Percentiles rank a stretch among this genome's conserved stretches.
Conservation (phyloP, 1,139 yeast genomes). For the Saccharomyces hybrid region DNA sequence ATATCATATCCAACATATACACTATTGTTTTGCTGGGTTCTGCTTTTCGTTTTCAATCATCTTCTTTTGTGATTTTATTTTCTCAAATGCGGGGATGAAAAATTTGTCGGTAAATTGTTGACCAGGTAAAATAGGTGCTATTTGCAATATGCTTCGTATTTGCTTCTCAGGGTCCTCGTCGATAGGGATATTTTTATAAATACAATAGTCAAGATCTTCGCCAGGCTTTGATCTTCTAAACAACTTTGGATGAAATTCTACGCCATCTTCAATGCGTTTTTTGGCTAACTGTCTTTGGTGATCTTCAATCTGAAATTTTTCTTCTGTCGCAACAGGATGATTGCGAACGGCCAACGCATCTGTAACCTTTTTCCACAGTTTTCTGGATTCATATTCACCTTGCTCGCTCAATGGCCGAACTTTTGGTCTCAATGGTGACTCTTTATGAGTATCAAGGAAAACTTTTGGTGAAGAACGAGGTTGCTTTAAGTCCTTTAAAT, state of each 20-base stretch:
- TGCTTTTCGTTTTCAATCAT: not conserved
- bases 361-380: conserved; percentile 74
- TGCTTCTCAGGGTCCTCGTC: conserved; percentile 44
- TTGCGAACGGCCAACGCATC: conserved; percentile 69
- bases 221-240: conserved; percentile 42
- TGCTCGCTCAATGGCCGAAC: conserved; percentile 78
- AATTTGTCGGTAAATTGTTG: conserved; percentile 57
- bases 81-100: conserved; percentile 60
- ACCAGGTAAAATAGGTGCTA: conserved; percentile 75
- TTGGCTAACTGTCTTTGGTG: conserved; percentile 70
- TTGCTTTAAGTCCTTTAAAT: conserved; percentile 46
- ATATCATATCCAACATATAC: not conserved
- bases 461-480: conserved; percentile 42
- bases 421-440: conserved; percentile 50
- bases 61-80: conserved; percentile 22
- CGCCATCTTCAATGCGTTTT: conserved; percentile 66
- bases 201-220: conserved; percentile 48
- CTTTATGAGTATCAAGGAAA: conserved; percentile 56
- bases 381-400: conserved; percentile 71
- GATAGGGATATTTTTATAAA: conserved; percentile 52
- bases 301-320: conserved; percentile 79
- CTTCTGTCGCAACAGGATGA: conserved; percentile 79
- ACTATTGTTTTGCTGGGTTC: not conserved
- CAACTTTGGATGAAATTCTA: conserved; percentile 69
- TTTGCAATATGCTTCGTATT: conserved; percentile 47